phyloP scores from a whole-genome alignment of 768 basidiomycete genomes.

The Trametes punicea region DNA sequence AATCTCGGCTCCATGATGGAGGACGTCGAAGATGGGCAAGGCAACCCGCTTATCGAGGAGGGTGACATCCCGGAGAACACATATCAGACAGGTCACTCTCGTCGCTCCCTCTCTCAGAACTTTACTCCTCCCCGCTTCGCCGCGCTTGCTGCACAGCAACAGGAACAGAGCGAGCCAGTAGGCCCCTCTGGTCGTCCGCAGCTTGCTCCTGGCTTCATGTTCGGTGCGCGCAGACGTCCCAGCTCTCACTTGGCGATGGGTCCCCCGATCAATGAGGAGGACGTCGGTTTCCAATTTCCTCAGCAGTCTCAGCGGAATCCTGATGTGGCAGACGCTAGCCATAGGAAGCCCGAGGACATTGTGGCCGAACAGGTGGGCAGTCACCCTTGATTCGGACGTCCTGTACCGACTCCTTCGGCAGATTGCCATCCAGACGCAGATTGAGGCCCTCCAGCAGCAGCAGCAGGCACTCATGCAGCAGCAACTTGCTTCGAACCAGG shows the following conservation, averaged over 20 bases:
- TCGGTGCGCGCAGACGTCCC: conserved; percentile 58
- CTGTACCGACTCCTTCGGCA: conserved; percentile 27
- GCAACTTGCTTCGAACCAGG: conserved; percentile 84
- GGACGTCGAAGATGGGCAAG: conserved; percentile 63
- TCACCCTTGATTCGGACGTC: not conserved
- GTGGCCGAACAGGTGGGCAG: conserved; percentile 91
- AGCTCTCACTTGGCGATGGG: conserved; percentile 50
- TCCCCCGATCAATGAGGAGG: conserved; percentile 78
- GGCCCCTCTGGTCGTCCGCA: conserved; percentile 83
- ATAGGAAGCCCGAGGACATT: conserved; percentile 70
- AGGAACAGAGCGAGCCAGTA: conserved; percentile 52
- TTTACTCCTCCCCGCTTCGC: conserved; percentile 90
- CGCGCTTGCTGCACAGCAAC: conserved; percentile 70
- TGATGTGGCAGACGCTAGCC: conserved; percentile 32
- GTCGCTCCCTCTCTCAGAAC: conserved; percentile 75
- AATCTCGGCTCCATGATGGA: conserved; percentile 83
- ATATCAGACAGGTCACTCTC: conserved; percentile 57
- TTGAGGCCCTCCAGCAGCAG: conserved; percentile 86
- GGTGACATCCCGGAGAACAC: conserved; percentile 70
- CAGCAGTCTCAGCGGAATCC: conserved; percentile 46
- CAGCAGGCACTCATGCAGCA: conserved; percentile 89
- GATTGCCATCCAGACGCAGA: conserved; percentile 89
- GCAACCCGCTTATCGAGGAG: conserved; percentile 54
- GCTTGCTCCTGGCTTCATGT: conserved; percentile 89
- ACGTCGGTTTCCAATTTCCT: conserved; percentile 78